Evolutionary conservation across 345 rosid genomes (phyloP), one percentile per base, ranked within the genome.

Genomic region (Lumnitzera littorea): DNA sequence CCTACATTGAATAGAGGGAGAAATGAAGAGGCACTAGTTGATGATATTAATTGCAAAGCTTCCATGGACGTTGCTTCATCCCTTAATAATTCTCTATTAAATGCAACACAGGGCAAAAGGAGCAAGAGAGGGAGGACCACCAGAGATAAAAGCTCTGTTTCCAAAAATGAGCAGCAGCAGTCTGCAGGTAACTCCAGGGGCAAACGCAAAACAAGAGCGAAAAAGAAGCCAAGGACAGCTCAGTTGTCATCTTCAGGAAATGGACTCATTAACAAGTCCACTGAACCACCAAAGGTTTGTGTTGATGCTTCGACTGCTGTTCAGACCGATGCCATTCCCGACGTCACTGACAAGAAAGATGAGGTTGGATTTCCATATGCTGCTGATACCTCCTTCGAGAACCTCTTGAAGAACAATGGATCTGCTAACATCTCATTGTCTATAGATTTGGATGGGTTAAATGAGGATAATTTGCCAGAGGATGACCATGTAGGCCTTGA

Each of bases 51-150:
- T 31, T 69, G 72, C 58, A 67, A 52, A 70, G 70, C 70, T 71
- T 70, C 78, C 55, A 55, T 76, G 25, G 67, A 72, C 67, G 63
- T 65, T 47, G 51, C 73, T 29, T 11, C 81, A 51, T 49, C 62
- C 61, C 75, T 69, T 17, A 66, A 61, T 12, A 80, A 71, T 53
- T 31, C 67, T 49, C 50, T 62, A 62, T 52, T 36, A 24, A 65
- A 75, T 50, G 81, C 80, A 54, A 74, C 74, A 49, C 81, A 81
- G 74, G 89, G 86, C 62, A 84, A 84, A 70, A 76, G 82, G 75
- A 78, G 82, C 25, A 85, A 83, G 64, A 75, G 83, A 61, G 85
- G 77, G 47, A 67, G 80, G 57, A 81, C 74, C 41, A 81, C 74
- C 41, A 74, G 61, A 51, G 78, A 67, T 55, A 52, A 47, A 57